phyloP scores from a whole-genome alignment of 1,284 basidiomycete genomes.

The Melampsora medusae region DNA sequence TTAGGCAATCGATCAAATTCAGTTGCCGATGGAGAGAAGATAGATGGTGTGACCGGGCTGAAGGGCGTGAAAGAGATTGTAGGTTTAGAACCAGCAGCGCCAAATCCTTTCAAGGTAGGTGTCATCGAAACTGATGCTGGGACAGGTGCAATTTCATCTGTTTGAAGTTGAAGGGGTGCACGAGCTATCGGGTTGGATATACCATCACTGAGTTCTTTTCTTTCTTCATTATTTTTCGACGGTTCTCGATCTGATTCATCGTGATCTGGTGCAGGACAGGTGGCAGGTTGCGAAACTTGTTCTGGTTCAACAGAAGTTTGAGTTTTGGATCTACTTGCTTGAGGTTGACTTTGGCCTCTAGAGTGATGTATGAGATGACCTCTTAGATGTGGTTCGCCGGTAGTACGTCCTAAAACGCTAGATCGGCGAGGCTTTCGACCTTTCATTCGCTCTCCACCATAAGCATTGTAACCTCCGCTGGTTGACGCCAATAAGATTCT shows the following conservation, averaged over 20 bases:
- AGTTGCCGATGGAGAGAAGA: background rate
- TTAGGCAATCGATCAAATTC: conserved; percentile 11
- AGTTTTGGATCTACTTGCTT: conserved; percentile 2
- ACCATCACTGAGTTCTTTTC: too few species aligned
- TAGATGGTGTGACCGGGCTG: background rate
- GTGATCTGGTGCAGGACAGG: background rate
- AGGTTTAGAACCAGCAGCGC: conserved; percentile 25
- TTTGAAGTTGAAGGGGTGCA: background rate
- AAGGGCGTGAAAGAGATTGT: conserved; percentile 14
- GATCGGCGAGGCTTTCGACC: conserved; percentile 16
- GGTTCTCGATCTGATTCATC: background rate
- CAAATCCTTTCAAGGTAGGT: conserved; percentile 41
- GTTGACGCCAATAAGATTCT: conserved; percentile 51
- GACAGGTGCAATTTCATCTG: background rate
- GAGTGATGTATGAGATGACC: background rate
- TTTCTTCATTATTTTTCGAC: background rate
- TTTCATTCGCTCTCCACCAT: background rate
- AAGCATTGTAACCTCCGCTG: conserved; percentile 12
- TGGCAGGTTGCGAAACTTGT: background rate
- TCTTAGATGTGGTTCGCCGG: background rate
- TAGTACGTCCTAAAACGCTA: background rate
- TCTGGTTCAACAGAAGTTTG: background rate
- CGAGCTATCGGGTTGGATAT: too few species aligned
- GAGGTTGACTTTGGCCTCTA: conserved; percentile 5
- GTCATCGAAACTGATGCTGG: conserved; percentile 5